These are phyloP conservation scores for Candida frijolesensis DNA, from an alignment of 1,139 yeast species.

Conservation along the genomic window DNA sequence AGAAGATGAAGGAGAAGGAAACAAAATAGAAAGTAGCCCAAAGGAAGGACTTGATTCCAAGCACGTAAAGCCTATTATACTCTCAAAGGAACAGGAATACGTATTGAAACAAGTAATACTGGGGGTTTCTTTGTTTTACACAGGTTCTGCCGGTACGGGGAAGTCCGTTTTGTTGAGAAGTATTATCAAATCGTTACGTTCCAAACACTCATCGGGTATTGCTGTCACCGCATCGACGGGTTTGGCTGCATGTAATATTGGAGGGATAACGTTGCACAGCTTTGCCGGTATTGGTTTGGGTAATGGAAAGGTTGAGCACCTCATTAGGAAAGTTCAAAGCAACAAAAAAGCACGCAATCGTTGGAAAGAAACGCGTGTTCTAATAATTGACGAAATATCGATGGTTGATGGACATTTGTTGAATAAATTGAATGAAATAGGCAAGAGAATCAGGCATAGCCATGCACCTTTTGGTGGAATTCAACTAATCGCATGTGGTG, in stretches of 20 bases:
- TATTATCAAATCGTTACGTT: constrained; percentile 61
- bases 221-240: constrained; percentile 95
- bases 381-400: constrained; percentile 84
- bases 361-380: constrained; percentile 65
- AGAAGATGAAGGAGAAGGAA: background rate
- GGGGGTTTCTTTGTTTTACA: constrained; percentile 72
- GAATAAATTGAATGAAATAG: constrained; percentile 70
- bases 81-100: constrained; percentile 45
- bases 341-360: constrained; percentile 54
- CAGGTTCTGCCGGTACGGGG: constrained; percentile 98
- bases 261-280: constrained; percentile 84
- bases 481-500: constrained; percentile 84
- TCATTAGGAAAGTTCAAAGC: constrained; percentile 58
- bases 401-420: constrained; percentile 82
- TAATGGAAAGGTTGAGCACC: constrained; percentile 28
- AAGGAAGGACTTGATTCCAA: constrained; percentile 15
- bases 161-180: constrained; percentile 77
- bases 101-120: constrained; percentile 35
- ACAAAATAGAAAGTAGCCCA: background rate
- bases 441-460: constrained; percentile 53
- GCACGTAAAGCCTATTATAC: constrained; percentile 37
- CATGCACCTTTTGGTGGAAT: constrained; percentile 83
- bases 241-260: constrained; percentile 87
- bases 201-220: constrained; percentile 53
- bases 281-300: constrained; percentile 89